phyloP scores from a whole-genome alignment of 306 rosid species.

The Lathyrus oleraceus region DNA sequence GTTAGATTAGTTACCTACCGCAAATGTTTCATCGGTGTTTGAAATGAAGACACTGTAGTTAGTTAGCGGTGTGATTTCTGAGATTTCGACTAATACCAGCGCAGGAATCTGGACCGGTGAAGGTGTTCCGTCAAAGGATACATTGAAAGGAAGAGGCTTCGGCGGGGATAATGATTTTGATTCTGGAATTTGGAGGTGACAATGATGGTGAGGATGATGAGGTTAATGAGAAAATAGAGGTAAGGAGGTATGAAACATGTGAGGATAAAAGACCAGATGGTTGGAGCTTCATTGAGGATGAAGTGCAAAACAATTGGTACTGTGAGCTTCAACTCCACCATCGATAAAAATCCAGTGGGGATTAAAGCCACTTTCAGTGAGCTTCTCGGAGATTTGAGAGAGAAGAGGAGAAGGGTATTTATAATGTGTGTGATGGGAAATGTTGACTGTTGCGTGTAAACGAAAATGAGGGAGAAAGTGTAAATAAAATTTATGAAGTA shows the following conservation, averaged over 20 bases:
- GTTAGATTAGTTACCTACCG: not conserved
- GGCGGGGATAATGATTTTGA: slow-evolving; percentile 22
- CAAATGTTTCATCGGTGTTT: slow-evolving; percentile 1
- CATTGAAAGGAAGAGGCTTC: not conserved
- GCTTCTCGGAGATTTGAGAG: not conserved
- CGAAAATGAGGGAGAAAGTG: not conserved
- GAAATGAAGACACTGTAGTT: slow-evolving; percentile 28
- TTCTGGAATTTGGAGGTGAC: slow-evolving; percentile 68
- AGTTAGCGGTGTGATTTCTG: not conserved
- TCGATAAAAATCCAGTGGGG: slow-evolving; percentile 60
- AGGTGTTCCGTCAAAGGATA: no score
- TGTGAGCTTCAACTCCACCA: slow-evolving; percentile 64
- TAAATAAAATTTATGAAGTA: not conserved
- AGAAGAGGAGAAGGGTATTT: slow-evolving; percentile 12
- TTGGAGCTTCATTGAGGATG: slow-evolving; percentile 59
- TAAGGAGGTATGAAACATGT: slow-evolving; percentile 78
- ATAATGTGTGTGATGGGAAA: slow-evolving; percentile 31
- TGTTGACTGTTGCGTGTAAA: slow-evolving; percentile 24
- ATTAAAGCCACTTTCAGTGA: slow-evolving; percentile 51
- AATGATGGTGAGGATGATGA: slow-evolving; percentile 80
- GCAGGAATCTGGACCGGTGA: no score
- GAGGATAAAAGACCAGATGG: slow-evolving; percentile 53
- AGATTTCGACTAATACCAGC: no score
- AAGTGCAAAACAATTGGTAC: no score
- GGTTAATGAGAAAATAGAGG: slow-evolving; percentile 69